phyloP scores from a whole-genome alignment of 2,329 filamentous ascomycete species.

The Simplicillium sp. region DNA sequence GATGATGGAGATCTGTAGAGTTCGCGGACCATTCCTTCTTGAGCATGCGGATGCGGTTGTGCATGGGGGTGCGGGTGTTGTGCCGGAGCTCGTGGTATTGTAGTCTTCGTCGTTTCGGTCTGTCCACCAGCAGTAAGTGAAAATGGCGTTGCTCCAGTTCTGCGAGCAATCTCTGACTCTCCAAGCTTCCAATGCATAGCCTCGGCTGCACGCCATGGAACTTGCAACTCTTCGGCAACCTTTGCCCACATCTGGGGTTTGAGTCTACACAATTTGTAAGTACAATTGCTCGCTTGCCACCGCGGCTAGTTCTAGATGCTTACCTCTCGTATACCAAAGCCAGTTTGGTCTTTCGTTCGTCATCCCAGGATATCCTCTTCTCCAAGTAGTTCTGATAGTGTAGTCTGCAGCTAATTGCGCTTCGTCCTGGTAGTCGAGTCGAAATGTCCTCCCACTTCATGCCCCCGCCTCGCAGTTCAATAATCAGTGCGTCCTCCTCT shows the following conservation, averaged over 20 bases:
- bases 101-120: background rate
- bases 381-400: constrained; percentile 98
- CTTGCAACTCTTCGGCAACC: constrained; percentile 86
- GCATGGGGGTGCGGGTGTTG: constrained; percentile 21
- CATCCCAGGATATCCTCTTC: constrained; percentile 87
- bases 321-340: constrained; percentile 93
- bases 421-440: constrained; percentile 79
- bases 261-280: constrained; percentile 50
- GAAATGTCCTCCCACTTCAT: constrained; percentile 99
- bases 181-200: constrained; percentile 98
- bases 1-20: constrained; percentile 32
- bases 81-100: constrained; percentile 14
- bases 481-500: constrained; percentile 89
- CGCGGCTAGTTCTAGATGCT: constrained; percentile 17
- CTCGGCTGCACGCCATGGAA: constrained; percentile 92
- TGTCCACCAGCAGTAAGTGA: constrained; percentile 42
- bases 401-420: constrained; percentile 85
- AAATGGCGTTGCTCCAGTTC: constrained; percentile 84
- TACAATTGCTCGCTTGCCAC: constrained; percentile 10
- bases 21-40: constrained; percentile 26
- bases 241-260: constrained; percentile 98
- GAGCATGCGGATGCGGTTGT: constrained; percentile 30
- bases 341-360: constrained; percentile 95
- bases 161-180: constrained; percentile 84
- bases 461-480: constrained; percentile 76